phyloP scores from a whole-genome alignment of 2,329 filamentous ascomycete species.

The Coniochaeta sp. region DNA sequence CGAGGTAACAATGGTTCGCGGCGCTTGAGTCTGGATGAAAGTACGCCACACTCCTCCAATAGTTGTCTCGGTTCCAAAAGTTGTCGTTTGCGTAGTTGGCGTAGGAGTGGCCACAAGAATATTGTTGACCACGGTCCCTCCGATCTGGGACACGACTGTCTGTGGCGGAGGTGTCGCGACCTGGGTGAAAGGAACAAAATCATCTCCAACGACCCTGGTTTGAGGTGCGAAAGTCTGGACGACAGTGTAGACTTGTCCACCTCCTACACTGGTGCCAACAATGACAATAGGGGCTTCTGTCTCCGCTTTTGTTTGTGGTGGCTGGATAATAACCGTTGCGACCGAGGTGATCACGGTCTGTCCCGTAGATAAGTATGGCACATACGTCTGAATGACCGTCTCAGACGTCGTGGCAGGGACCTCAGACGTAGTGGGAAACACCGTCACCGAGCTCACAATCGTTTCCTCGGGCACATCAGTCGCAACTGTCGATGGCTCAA shows the following conservation, averaged over 20 bases:
- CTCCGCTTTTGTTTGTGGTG: slow-evolving; percentile 3
- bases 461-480: not conserved
- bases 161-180: slow-evolving; percentile 11
- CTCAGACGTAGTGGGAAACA: not conserved
- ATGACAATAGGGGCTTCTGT: slow-evolving; percentile 12
- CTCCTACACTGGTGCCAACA: slow-evolving; percentile 14
- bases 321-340: not conserved
- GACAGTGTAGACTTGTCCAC: slow-evolving; percentile 12
- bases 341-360: not conserved
- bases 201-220: slow-evolving; percentile 10
- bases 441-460: not conserved
- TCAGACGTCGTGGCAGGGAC: not conserved
- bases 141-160: slow-evolving; percentile 10
- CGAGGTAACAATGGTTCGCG: slow-evolving; percentile 8
- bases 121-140: slow-evolving; percentile 10
- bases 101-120: slow-evolving; percentile 6
- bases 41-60: slow-evolving; percentile 1
- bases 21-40: slow-evolving; percentile 6
- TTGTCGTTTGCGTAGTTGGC: slow-evolving; percentile 8
- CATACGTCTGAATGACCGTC: not conserved
- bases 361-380: not conserved
- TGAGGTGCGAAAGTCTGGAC: slow-evolving; percentile 13
- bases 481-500: not conserved
- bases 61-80: slow-evolving; percentile 8
- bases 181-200: slow-evolving; percentile 9